A percentile compares a stretch with the other conserved stretches of the same genome.
phyloP scores from a whole-genome alignment of 1,284 basidiomycete species.

The Somion occarium region DNA sequence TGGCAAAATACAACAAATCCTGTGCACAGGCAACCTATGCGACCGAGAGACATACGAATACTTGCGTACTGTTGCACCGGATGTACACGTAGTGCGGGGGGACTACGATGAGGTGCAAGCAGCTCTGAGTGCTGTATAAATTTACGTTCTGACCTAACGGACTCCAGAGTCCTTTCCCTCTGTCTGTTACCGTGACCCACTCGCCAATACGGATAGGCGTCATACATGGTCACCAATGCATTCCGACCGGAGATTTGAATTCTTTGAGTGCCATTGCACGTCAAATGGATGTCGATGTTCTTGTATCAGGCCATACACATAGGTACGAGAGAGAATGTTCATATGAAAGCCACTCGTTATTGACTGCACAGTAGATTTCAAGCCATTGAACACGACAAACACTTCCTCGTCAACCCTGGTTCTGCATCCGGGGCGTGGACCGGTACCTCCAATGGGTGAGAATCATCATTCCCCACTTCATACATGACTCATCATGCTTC shows the following conservation, averaged over 20 bases:
- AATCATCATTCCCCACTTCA: neutral
- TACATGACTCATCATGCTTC: neutral
- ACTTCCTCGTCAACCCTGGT: constrained; percentile 96
- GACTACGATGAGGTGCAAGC: constrained; percentile 89
- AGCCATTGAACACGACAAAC: constrained; percentile 85
- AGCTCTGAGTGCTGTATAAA: neutral
- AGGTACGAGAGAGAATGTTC: constrained; percentile 71
- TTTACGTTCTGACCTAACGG: neutral
- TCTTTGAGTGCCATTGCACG: constrained; percentile 84
- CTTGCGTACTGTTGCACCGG: constrained; percentile 93
- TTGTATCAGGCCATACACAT: constrained; percentile 93
- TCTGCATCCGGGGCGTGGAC: constrained; percentile 95
- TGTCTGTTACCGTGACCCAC: constrained; percentile 81
- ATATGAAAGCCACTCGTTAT: no score
- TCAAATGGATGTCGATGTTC: constrained; percentile 96
- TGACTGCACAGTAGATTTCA: constrained; percentile 68
- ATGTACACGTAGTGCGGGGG: constrained; percentile 89
- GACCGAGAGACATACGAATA: constrained; percentile 98
- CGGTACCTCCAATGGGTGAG: constrained; percentile 65
- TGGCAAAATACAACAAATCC: constrained; percentile 97
- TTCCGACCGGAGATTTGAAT: constrained; percentile 90
- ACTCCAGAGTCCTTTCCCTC: constrained; percentile 68
- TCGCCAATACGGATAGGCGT: constrained; percentile 90
- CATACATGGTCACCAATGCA: constrained; percentile 92
- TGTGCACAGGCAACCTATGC: constrained; percentile 97